Conservation (phyloP, 2,329 filamentous ascomycete species). For the Celoporthe dispersa region DNA sequence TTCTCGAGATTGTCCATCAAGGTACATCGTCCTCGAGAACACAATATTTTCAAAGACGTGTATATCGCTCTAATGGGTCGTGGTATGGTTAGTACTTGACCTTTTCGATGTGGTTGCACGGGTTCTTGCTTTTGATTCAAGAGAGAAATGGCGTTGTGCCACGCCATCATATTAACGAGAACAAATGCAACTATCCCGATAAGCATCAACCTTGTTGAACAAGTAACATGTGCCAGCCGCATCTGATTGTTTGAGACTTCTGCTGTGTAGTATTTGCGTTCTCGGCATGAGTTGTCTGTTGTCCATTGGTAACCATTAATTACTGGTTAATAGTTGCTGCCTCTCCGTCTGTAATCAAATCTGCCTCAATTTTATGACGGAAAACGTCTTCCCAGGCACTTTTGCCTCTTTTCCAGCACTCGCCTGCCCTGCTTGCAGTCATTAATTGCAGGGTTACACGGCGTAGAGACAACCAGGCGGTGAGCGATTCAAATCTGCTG, state of each 20-base stretch:
- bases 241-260: neutral
- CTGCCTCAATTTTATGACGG: neutral
- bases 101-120: neutral
- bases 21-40: neutral
- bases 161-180: neutral
- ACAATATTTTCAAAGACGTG: neutral
- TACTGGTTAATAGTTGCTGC: too few species aligned
- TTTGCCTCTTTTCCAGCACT: neutral
- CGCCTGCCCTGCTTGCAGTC: neutral
- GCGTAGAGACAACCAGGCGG: neutral
- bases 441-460: neutral
- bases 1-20: conserved; percentile 11
- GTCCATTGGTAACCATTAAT: too few species aligned
- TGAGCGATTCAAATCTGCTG: neutral
- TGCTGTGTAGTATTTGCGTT: neutral
- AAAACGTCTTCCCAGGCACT: neutral
- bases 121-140: neutral
- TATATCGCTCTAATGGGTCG: neutral
- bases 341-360: too few species aligned
- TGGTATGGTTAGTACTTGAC: neutral
- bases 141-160: neutral
- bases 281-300: too few species aligned
- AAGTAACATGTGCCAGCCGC: neutral
- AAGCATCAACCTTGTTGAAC: too few species aligned
- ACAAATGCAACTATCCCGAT: too few species aligned